Base-by-base conservation (phyloP, 768 basidiomycete genomes). In the Tulasnella sp. region DNA sequence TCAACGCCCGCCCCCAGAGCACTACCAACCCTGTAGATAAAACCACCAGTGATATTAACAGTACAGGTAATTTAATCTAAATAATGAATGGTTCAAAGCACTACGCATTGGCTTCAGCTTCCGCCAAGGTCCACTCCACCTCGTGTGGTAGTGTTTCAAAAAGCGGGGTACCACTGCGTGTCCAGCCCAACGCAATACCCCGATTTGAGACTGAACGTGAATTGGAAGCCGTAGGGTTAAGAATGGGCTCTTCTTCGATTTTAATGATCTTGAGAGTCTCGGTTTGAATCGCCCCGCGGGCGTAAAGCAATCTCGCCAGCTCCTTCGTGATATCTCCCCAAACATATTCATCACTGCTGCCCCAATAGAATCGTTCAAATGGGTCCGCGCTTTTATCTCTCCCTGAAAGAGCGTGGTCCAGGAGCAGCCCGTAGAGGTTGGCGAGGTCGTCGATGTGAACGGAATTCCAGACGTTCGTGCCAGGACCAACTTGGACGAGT, bases 161-260 rank as follows among this genome's bases (percentile, higher is more conserved):
- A 9, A 78, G 19, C n/a, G 39, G 19, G n/a, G n/a, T 73, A 34
- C 71, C 77, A 16, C 34, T 78, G 21, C 6, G 56, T n/a, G 21
- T 52, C 71, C 71, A 72, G 36, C 71, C 71, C 36, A 81, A 42
- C 36, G 36, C 40, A 71, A 76, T 78, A 24, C 62, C 80, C 34
- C 83, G 71, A 39, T 82, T 80, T 27, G 81, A 80, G 38, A 82
- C 76, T 10, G 80, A 80, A 1, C 80, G 52, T 21, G 83, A 83
- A 74, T 83, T 83, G n/a, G 42, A 77, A n/a, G 82, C 80, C 34
- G 71, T 36, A 1, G 71, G 36, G 1, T 72, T 24, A 9, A 72
- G 71, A n/a, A 36, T 72, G 36, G 36, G 36, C 40, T 36, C 34
- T 34, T 42, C 77, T 39, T 74, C 62, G 31, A 78, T 31, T 38